A percentile compares a stretch with the other conserved stretches of the same genome.
Conservation (phyloP, 2,329 filamentous ascomycete species). For the Sphaerulina vaccinii region DNA sequence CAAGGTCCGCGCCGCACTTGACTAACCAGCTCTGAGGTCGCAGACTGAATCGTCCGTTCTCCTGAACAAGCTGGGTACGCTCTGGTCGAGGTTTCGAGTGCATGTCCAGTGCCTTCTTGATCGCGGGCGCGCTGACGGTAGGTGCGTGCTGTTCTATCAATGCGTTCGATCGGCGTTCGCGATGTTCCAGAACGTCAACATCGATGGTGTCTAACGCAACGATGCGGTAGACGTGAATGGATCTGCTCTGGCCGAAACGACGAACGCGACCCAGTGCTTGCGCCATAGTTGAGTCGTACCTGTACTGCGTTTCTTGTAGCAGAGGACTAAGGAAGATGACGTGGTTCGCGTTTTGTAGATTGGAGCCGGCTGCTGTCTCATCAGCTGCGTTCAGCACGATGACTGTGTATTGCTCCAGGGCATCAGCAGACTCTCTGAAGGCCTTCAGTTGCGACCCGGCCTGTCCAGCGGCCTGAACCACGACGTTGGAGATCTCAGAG, state of each 20-base stretch:
- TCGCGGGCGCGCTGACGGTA: conserved; percentile 16
- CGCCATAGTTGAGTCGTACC: conserved; percentile 58
- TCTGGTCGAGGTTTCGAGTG: conserved; percentile 20
- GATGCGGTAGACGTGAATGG: conserved; percentile 66
- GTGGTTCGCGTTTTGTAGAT: conserved; percentile 63
- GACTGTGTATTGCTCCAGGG: conserved; percentile 43
- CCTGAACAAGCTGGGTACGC: conserved; percentile 34
- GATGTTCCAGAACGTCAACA: conserved; percentile 48
- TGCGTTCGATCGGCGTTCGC: conserved; percentile 38
- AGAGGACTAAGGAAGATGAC: conserved; percentile 62
- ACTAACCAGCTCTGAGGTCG: conserved; percentile 35
- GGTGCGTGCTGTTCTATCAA: conserved; percentile 25
- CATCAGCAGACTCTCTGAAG: conserved; percentile 24
- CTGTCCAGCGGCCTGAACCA: conserved; percentile 36
- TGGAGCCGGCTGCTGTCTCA: conserved; percentile 59
- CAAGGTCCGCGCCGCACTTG: conserved; percentile 8
- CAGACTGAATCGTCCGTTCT: conserved; percentile 34
- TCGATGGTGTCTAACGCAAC: conserved; percentile 72
- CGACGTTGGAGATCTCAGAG: conserved; percentile 37
- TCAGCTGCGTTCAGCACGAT: conserved; percentile 58
- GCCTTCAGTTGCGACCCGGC: conserved; percentile 24
- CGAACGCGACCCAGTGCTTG: conserved; percentile 63
- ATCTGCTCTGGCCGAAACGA: conserved; percentile 58
- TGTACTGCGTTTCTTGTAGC: conserved; percentile 49
- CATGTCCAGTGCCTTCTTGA: conserved; percentile 17